Base-by-base conservation (phyloP, 257 asterid genomes). In the Linaria vulgaris region DNA sequence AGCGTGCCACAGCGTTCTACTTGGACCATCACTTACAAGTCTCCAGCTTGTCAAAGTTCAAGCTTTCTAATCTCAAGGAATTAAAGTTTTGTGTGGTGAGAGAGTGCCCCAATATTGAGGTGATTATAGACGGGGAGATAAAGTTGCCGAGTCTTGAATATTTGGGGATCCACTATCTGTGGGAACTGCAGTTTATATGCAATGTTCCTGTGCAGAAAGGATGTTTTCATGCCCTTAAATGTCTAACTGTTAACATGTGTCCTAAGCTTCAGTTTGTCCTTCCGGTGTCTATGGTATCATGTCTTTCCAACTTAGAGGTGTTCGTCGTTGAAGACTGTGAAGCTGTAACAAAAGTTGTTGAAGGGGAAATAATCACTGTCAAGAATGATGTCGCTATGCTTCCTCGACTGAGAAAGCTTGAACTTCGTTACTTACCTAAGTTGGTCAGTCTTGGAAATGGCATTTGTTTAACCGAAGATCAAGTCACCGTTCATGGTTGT, bases 91-190 rank as follows among this genome's bases (percentile, higher is more conserved):
- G 73, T 25, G 38, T 52, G 8, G 24, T 73, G 38, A 73, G 74
- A 37, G 78, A 73, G 63, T 73, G 78, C 14, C 78, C 78, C 9
- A 44, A 51, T 13, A 14, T 73, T 30, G 62, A 68, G 23, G 62
- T 56, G 25, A 50, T 51, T 11, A 17, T 21, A 13, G 38, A 20
- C 20, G 64, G 43, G 31, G 17, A 50, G 31, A 1, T 38, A 38
- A 38, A 17, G 10, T 61, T 54, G 41, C 73, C 74, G 0, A 22
- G 44, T 5, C 71, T 73, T 13, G 71, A 73, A 13, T 25, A 63
- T 54, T 27, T 73, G 71, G 78, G 59, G 12, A 17, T 61, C 55
- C 38, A 55, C 46, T 66, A 66, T 66, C 56, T 61, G 44, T 69
- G 74, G 74, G 21, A 48, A 14, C 49, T 69, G 22, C 68, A 69